Percentiles rank a stretch among this genome's conserved stretches.
phyloP scores from a whole-genome alignment of 73 alveolate species.

The Paramecium octaurelia region DNA sequence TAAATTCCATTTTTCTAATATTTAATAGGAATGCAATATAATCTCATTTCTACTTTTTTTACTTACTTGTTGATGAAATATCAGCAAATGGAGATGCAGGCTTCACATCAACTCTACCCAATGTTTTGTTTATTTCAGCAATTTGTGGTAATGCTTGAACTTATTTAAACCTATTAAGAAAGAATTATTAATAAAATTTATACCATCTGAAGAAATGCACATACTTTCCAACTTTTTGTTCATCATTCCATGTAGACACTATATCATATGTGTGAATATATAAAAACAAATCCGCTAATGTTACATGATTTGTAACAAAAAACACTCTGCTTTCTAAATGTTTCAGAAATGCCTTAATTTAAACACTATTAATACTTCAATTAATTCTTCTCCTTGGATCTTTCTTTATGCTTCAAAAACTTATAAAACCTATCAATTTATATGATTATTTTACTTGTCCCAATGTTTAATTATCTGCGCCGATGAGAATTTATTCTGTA shows the following conservation, averaged over 20 bases:
- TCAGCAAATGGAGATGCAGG: constrained; percentile 34
- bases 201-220: constrained; percentile 59
- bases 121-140: not conserved
- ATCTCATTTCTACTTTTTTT: not conserved
- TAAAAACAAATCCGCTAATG: constrained; percentile 53
- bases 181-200: not conserved
- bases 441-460: not conserved
- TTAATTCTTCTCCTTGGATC: not conserved
- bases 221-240: not conserved
- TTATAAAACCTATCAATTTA: not conserved
- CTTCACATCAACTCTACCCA: not conserved
- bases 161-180: constrained; percentile 37
- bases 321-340: constrained; percentile 50
- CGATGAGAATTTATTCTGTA: not conserved
- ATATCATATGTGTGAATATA: constrained; percentile 36
- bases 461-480: not conserved
- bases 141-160: not conserved
- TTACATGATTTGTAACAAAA: constrained; percentile 47
- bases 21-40: not conserved
- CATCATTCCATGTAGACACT: constrained; percentile 44
- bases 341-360: constrained; percentile 3
- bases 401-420: constrained; percentile 46
- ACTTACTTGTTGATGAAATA: not conserved
- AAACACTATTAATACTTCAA: not conserved
- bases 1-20: not conserved